phyloP scores from a whole-genome alignment of 805 yeast genomes.

The Torulaspora delbrueckii region DNA sequence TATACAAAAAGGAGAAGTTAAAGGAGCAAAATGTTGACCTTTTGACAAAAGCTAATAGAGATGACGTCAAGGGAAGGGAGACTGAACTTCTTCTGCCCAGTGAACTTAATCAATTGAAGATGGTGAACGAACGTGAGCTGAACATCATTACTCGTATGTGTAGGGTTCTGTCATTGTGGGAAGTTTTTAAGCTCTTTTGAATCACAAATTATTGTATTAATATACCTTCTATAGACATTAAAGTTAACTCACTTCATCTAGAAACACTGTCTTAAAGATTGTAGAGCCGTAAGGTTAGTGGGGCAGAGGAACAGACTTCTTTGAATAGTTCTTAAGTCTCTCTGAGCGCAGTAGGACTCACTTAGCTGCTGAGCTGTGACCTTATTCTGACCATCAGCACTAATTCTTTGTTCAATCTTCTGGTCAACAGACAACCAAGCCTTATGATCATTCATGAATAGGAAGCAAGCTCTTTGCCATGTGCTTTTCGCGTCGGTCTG shows the following conservation, averaged over 20 bases:
- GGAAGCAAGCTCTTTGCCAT: slow-evolving; percentile 68
- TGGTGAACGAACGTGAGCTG: slow-evolving; percentile 54
- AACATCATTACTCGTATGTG: slow-evolving; percentile 49
- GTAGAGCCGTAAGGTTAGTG: slow-evolving; percentile 36
- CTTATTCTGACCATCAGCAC: slow-evolving; percentile 46
- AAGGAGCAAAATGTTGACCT: slow-evolving; percentile 61
- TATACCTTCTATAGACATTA: no score
- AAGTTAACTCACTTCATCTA: slow-evolving; percentile 5
- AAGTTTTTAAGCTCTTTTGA: slow-evolving; percentile 42
- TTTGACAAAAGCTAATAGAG: slow-evolving; percentile 77
- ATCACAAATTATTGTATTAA: not conserved
- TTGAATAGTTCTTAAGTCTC: slow-evolving; percentile 53
- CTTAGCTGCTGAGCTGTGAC: slow-evolving; percentile 48
- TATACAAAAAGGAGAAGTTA: slow-evolving; percentile 49
- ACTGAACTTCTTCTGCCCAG: slow-evolving; percentile 65
- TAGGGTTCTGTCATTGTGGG: slow-evolving; percentile 55
- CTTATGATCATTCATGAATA: slow-evolving; percentile 64
- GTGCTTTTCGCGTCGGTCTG: slow-evolving; percentile 21
- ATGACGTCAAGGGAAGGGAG: slow-evolving; percentile 83
- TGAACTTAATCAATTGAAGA: slow-evolving; percentile 67
- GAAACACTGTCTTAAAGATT: slow-evolving; percentile 32
- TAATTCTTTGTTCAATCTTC: slow-evolving; percentile 54
- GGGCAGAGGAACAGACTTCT: slow-evolving; percentile 66
- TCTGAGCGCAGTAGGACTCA: slow-evolving; percentile 45
- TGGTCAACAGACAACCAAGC: slow-evolving; percentile 66